Conservation (phyloP, 441 rosid genomes). For the Erodium moschatum region DNA sequence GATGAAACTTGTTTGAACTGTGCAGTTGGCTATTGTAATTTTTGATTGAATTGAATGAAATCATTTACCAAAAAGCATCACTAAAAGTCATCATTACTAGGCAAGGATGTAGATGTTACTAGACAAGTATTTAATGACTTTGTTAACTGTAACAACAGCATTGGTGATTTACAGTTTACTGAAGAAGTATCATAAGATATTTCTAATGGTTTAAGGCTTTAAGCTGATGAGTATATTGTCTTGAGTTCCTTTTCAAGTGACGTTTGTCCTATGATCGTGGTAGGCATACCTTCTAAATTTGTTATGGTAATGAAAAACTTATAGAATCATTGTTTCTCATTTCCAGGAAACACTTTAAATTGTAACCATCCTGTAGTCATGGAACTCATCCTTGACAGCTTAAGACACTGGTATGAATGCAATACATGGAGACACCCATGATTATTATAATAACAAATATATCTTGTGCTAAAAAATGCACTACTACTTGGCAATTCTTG, state of each 20-base stretch:
- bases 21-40: no score
- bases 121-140: neutral
- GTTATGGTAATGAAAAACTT: neutral
- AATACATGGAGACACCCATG: constrained; percentile 10
- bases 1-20: no score
- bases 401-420: constrained; percentile 74
- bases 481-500: neutral
- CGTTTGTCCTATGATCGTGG: constrained; percentile 11
- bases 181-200: neutral
- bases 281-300: constrained; percentile 12
- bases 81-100: neutral
- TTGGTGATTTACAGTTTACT: constrained; percentile 5
- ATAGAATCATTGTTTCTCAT: constrained; percentile 20
- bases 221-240: constrained; percentile 9
- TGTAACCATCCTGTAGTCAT: constrained; percentile 90
- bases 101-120: neutral
- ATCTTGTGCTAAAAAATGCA: no score
- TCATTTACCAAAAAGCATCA: no score
- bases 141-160: neutral
- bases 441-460: no score
- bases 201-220: constrained; percentile 3
- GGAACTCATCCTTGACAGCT: constrained; percentile 84
- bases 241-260: constrained; percentile 10
- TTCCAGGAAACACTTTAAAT: constrained; percentile 80
- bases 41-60: no score